Evolutionary conservation across 1,139 yeast genomes (phyloP), one percentile per base, ranked within the genome.

Genomic region (Pneumocystis wakefieldiae): DNA sequence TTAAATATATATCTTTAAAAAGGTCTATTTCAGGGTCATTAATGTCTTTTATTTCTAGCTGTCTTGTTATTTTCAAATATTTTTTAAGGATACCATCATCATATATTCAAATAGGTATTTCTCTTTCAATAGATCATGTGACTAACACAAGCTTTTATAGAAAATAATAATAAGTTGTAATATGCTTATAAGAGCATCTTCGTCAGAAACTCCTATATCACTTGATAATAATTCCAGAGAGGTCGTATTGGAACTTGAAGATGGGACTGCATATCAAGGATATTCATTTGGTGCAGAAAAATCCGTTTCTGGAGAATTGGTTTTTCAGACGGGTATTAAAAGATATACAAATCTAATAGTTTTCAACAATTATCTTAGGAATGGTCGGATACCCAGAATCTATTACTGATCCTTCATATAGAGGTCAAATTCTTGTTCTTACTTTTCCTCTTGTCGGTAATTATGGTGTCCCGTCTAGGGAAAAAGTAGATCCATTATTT

Each of bases 321-420:
- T 94, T 68, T 94, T 94, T 83, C 98, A 92, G 78, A 94, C 99
- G 68, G 98, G 70, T 32, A 36, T 57, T 36, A 35, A 19, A 36
- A 24, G 17, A 57, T 5, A 57, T 17, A 57, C 17, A 24, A 4
- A 17, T n/a, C 7, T 10, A 17, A 36, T 36, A 17, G 41, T 32
- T 12, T 37, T 39, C 32, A 6, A 8, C 53, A 35, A 17, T 14
- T 14, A 28, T 19, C 24, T 14, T 59, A 64, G 69, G 98, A 80
- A 94, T 94, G 98, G 98, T 92, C 70, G 99, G 99, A 68, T 94
- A 94, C 76, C 98, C 98, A 60, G 99, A 94, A 77, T 86, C 97
- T 66, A 83, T 94, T 74, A 91, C 98, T 62, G 99, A 94, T 77
- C 98, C 99, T 68, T 92, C 98, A 62, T 94, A 94, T 76, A 94